These are phyloP conservation scores for Ottelia alismoides DNA, from an alignment of 106 monocot species.

Conservation along the genomic window DNA sequence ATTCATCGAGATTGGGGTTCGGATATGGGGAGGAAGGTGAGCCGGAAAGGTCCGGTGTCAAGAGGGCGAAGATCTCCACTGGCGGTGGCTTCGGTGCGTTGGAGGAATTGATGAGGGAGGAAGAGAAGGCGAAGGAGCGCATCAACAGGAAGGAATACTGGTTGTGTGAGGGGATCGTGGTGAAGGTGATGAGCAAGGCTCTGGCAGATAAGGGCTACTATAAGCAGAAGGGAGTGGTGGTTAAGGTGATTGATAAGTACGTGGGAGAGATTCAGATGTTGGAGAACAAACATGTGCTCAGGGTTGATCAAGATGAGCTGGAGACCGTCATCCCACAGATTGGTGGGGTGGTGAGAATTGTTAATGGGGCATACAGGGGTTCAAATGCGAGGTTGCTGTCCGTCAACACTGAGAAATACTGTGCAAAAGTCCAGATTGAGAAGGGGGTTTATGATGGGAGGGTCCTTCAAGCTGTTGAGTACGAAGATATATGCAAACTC, in stretches of 20 bases:
- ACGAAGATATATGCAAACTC: conserved; percentile 93
- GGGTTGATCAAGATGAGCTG: conserved; percentile 87
- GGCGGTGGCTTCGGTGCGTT: conserved; percentile 23
- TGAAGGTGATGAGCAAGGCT: conserved; percentile 92
- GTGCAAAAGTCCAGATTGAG: conserved; percentile 87
- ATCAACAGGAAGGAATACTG: conserved; percentile 91
- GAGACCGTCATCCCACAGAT: conserved; percentile 97
- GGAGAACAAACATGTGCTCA: conserved; percentile 77
- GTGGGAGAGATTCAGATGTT: conserved; percentile 86
- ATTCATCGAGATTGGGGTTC: conserved; percentile 28
- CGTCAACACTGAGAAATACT: conserved; percentile 60
- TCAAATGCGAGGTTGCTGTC: conserved; percentile 55
- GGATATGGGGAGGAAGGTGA: conserved; percentile 23
- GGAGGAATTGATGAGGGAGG: conserved; percentile 86
- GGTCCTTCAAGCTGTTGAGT: conserved; percentile 67
- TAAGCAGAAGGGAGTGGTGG: conserved; percentile 81
- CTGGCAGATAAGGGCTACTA: conserved; percentile 86
- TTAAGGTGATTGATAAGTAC: conserved; percentile 76
- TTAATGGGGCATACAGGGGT: conserved; percentile 92
- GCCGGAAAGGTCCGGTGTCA: conserved; percentile 6
- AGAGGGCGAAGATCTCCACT: conserved; percentile 19
- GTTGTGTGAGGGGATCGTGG: conserved; percentile 80
- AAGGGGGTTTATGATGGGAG: conserved; percentile 92
- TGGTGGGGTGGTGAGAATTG: conserved; percentile 76
- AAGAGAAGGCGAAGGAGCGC: conserved; percentile 88